Evolutionary conservation across 2,329 filamentous ascomycete genomes (phyloP).

Genomic region (Bimuria novae-zelandiae): DNA sequence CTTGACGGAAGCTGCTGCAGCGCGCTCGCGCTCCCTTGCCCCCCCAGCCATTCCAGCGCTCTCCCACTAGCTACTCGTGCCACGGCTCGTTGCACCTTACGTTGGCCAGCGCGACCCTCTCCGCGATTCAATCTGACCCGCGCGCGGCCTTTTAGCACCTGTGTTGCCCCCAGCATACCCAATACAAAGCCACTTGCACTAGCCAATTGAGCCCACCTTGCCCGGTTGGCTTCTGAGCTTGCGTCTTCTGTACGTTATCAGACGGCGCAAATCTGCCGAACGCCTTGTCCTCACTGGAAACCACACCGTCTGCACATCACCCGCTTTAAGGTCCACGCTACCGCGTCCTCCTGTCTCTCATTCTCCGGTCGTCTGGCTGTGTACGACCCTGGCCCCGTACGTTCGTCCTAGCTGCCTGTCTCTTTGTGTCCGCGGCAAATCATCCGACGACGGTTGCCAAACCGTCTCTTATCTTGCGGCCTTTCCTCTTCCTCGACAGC

Average conservation of each 20-base stretch:
- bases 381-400: constrained; percentile 36
- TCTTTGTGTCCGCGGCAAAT: constrained; percentile 44
- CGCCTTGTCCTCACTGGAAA: constrained; percentile 44
- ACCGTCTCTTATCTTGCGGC: constrained; percentile 55
- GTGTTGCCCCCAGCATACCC: background rate
- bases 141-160: background rate
- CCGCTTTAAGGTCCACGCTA: constrained; percentile 54
- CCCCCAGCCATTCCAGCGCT: constrained; percentile 20
- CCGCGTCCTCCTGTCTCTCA: constrained; percentile 38
- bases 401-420: constrained; percentile 37
- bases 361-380: constrained; percentile 45
- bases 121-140: constrained; percentile 38
- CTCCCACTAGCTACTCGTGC: constrained; percentile 39
- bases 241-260: constrained; percentile 46
- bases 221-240: constrained; percentile 38
- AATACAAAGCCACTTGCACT: constrained; percentile 10
- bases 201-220: constrained; percentile 30
- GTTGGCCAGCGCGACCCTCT: constrained; percentile 39
- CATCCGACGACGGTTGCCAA: constrained; percentile 44
- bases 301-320: constrained; percentile 54
- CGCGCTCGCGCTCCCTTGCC: constrained; percentile 25
- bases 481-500: constrained; percentile 49
- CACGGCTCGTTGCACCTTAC: constrained; percentile 42
- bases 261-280: constrained; percentile 48
- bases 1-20: constrained; percentile 37